Conservation (phyloP, 169 alveolate species). For the Cryptosporidium xiaoi region DNA sequence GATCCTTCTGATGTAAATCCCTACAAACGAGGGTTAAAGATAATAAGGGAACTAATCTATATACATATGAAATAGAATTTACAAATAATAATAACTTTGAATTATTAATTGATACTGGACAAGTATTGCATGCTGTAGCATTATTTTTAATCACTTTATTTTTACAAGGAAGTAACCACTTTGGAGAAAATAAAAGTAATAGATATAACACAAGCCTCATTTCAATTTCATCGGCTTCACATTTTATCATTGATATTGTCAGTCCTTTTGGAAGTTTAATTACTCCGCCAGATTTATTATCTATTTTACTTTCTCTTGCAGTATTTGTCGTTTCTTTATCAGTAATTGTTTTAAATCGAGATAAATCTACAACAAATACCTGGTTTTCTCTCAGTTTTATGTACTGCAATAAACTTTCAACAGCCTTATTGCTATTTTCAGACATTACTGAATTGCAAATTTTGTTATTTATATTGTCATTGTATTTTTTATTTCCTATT, state of each 20-base stretch:
- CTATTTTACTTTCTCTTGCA: not conserved
- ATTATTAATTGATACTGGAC: constrained; percentile 42
- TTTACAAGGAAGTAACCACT: not conserved
- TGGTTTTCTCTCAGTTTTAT: constrained; percentile 45
- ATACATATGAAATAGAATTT: constrained; percentile 83
- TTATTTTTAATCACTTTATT: not conserved
- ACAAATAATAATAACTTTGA: constrained; percentile 80
- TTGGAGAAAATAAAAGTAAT: constrained; percentile 77
- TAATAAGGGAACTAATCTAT: constrained; percentile 79
- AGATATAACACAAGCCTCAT: constrained; percentile 79
- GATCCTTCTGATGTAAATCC: constrained; percentile 41
- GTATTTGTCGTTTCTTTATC: not conserved
- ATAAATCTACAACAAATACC: constrained; percentile 42
- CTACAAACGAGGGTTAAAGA: constrained; percentile 28
- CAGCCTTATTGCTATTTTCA: constrained; percentile 37
- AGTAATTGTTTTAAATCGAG: constrained; percentile 41
- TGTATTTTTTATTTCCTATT: not conserved
- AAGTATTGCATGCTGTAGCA: not conserved
- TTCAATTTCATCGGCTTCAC: constrained; percentile 78
- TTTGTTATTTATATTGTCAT: not conserved
- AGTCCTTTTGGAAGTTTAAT: constrained; percentile 80
- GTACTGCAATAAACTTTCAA: constrained; percentile 70
- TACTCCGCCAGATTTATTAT: constrained; percentile 45
- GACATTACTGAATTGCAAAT: constrained; percentile 13
- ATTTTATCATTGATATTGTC: constrained; percentile 79